Base-by-base conservation (phyloP, 2,329 filamentous ascomycete species). In the Bipolaris zeicola region DNA sequence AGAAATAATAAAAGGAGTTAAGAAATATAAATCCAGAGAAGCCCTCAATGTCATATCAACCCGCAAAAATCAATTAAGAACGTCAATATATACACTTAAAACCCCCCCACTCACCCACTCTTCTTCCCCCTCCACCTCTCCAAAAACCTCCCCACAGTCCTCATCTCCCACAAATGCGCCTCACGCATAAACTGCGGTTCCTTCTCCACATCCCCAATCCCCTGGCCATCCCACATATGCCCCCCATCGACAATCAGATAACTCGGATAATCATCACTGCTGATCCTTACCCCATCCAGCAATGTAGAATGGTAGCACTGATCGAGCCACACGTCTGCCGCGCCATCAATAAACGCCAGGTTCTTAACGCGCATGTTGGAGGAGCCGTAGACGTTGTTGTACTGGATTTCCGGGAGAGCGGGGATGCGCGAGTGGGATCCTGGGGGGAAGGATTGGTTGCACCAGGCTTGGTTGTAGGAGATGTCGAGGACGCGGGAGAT, bases 381-480 rank as follows among this genome's bases (percentile, higher is more conserved):
- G 2, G 77, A 79, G 4, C 82, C 82, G 59, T 82, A 84, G 38
- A 70, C 70, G 55, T 81, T 81, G 67, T 79, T 80, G 7, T 67
- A 63, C 3, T 67, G 65, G 3, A 81, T 60, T 50, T 82, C 74
- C 0, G 82, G 82, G 0, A 71, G 75, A 0, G 74, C 37, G 0
- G 81, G 80, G 20, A 83, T 78, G 28, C 64, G 61, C 60, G 81
- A 82, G 68, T 79, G 76, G 24, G 74, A 50, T 0, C 82, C 82
- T 1, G 73, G 57, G 0, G 81, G 79, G 60, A 84, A 85, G 1
- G 82, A 80, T 81, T 82, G 82, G n/a, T 64, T 77, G 61, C 82
- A 84, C 81, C 82, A 84, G 67, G 83, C 79, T 60, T 83, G 82
- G 36, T 81, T 83, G 67, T 84, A 84, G 38, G 77, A 71, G 7